Percentiles rank a stretch among this genome's conserved stretches.
These are phyloP conservation scores for Ascochyta viciae-villosae DNA, from an alignment of 2,329 filamentous ascomycete genomes.

Conservation along the genomic window DNA sequence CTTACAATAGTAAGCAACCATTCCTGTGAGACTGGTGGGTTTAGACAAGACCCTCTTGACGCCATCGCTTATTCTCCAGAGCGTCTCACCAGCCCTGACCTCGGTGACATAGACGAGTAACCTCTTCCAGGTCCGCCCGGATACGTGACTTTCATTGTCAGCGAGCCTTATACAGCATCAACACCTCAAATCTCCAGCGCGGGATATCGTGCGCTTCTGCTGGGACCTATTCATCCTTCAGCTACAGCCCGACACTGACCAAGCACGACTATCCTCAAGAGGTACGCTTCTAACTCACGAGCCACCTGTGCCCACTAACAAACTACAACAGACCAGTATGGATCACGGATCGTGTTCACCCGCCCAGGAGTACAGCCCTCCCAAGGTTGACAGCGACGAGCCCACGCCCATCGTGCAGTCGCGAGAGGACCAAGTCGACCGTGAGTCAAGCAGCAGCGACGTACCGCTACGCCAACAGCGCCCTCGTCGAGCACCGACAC, in stretches of 20 bases:
- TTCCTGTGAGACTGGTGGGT: neutral
- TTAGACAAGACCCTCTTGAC: neutral
- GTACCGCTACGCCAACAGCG: conserved; percentile 12
- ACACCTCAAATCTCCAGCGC: neutral
- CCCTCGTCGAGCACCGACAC: neutral
- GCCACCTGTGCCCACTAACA: neutral
- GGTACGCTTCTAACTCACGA: neutral
- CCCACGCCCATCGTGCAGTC: neutral
- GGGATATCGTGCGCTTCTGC: no score
- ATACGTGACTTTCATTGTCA: neutral
- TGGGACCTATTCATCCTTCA: neutral
- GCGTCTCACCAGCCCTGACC: conserved; percentile 7
- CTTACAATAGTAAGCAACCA: neutral
- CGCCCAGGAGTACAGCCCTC: neutral
- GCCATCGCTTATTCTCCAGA: conserved; percentile 2
- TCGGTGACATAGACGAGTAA: neutral
- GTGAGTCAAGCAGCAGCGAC: conserved; percentile 19
- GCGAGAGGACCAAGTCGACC: neutral
- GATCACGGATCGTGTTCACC: neutral
- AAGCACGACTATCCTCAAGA: neutral
- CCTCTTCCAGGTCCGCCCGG: neutral
- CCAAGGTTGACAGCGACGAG: neutral
- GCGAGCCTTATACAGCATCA: neutral
- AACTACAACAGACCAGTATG: neutral
- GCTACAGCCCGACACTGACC: neutral